These are phyloP conservation scores for Boletus rubroflammeus DNA, from an alignment of 768 basidiomycete genomes.

Conservation along the genomic window DNA sequence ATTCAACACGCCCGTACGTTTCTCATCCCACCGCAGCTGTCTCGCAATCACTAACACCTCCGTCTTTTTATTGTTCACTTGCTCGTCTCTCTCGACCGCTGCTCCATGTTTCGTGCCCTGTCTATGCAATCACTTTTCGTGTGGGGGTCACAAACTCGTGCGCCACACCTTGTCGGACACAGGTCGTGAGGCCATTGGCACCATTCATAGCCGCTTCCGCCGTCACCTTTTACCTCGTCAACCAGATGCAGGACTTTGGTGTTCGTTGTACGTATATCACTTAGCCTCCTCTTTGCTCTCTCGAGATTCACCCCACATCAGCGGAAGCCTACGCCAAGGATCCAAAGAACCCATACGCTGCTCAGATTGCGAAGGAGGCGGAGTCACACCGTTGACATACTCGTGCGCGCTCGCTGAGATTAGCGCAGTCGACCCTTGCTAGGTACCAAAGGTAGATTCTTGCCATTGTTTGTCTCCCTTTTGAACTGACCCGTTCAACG, in stretches of 20 bases:
- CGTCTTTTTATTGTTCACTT: not conserved
- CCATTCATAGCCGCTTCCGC: conserved; percentile 70
- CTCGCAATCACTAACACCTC: not conserved
- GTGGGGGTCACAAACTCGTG: not conserved
- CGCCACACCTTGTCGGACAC: not conserved
- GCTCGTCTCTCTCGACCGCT: not conserved
- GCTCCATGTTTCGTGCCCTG: not conserved
- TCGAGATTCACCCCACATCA: conserved; percentile 24
- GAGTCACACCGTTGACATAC: conserved; percentile 40
- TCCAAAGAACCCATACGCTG: conserved; percentile 80
- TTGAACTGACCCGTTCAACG: not conserved
- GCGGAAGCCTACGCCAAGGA: conserved; percentile 70
- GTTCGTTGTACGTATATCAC: conserved; percentile 59
- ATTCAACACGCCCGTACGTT: conserved; percentile 28
- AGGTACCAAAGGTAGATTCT: conserved; percentile 7
- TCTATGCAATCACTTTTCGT: not conserved
- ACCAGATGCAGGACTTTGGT: conserved; percentile 62
- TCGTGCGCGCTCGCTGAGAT: not conserved
- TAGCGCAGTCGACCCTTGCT: not conserved
- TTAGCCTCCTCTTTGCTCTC: not conserved
- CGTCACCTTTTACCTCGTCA: conserved; percentile 65
- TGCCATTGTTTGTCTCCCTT: not conserved
- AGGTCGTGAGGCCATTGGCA: conserved; percentile 76
- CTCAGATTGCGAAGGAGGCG: conserved; percentile 64
- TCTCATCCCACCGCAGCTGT: not conserved